phyloP scores from a whole-genome alignment of 2,329 filamentous ascomycete genomes.

The Claviceps humidiphila region DNA sequence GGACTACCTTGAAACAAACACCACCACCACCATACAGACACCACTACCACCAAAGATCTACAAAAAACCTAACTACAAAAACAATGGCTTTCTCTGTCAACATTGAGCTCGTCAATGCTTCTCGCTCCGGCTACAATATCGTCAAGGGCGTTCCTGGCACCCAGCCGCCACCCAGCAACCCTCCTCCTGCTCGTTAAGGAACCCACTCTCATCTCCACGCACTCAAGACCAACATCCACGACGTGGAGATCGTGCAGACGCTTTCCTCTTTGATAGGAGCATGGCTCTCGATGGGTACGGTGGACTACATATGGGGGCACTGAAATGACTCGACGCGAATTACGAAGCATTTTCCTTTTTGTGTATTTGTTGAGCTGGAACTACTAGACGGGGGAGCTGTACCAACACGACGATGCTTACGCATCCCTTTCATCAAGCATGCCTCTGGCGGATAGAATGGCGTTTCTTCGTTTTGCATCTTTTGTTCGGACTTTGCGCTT shows the following conservation, averaged over 20 bases:
- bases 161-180: slow-evolving; percentile 3
- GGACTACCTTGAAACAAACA: background rate
- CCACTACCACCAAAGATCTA: background rate
- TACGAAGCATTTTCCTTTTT: slow-evolving; percentile 14
- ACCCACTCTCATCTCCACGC: slow-evolving; percentile 5
- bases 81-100: slow-evolving; percentile 11
- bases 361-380: background rate
- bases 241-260: too few species aligned
- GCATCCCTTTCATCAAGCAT: background rate
- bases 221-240: too few species aligned
- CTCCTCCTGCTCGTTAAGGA: slow-evolving; percentile 6
- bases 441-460: slow-evolving; percentile 1
- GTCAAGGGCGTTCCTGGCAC: slow-evolving; percentile 16
- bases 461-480: background rate
- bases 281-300: too few species aligned
- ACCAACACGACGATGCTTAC: background rate
- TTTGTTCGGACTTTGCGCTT: background rate
- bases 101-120: slow-evolving; percentile 22
- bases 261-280: too few species aligned
- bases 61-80: background rate
- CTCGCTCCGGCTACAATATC: slow-evolving; percentile 31
- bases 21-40: background rate
- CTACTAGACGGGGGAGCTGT: background rate
- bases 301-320: too few species aligned
- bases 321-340: too few species aligned